Percentiles rank a stretch among this genome's conserved stretches.
phyloP scores from a whole-genome alignment of 352 stramenopile genomes.

The Hyaloperonospora brassicae region DNA sequence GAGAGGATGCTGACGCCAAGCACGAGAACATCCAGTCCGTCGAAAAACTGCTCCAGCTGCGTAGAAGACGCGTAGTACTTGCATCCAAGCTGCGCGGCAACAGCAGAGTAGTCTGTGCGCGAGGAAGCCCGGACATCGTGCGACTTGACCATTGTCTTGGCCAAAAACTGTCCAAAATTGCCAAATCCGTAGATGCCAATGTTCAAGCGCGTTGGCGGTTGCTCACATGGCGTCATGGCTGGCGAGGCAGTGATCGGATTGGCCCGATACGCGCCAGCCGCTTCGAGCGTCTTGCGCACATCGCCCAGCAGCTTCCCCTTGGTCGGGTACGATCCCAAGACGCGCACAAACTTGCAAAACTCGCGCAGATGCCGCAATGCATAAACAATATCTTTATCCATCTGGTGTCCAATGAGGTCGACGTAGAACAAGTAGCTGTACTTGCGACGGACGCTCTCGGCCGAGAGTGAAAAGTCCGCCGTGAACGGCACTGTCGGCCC shows the following conservation, averaged over 20 bases:
- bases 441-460: conserved; percentile 30
- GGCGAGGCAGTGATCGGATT: conserved; percentile 27
- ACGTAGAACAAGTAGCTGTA: conserved; percentile 85
- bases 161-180: conserved; percentile 97
- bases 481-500: conserved; percentile 18
- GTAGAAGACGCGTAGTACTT: conserved; percentile 48
- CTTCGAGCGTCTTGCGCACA: conserved; percentile 45
- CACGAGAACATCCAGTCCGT: conserved; percentile 91
- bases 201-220: conserved; percentile 59
- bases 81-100: conserved; percentile 46
- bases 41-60: conserved; percentile 87
- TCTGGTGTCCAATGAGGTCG: conserved; percentile 65
- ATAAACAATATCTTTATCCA: conserved; percentile 70
- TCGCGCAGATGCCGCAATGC: conserved; percentile 81
- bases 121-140: conserved; percentile 83
- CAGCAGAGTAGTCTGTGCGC: conserved; percentile 74
- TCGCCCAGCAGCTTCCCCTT: conserved; percentile 56
- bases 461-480: conserved; percentile 94
- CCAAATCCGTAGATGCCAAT: conserved; percentile 96
- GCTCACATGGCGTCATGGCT: conserved; percentile 12
- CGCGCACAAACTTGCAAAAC: conserved; percentile 82
- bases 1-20: conserved; percentile 81
- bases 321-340: conserved; percentile 84
- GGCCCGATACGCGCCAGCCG: conserved; percentile 34
- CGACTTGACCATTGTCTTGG: conserved; percentile 91